Percentiles rank a stretch among this genome's conserved stretches.
phyloP scores from a whole-genome alignment of 441 rosid species.

The Corymbia citriodora region DNA sequence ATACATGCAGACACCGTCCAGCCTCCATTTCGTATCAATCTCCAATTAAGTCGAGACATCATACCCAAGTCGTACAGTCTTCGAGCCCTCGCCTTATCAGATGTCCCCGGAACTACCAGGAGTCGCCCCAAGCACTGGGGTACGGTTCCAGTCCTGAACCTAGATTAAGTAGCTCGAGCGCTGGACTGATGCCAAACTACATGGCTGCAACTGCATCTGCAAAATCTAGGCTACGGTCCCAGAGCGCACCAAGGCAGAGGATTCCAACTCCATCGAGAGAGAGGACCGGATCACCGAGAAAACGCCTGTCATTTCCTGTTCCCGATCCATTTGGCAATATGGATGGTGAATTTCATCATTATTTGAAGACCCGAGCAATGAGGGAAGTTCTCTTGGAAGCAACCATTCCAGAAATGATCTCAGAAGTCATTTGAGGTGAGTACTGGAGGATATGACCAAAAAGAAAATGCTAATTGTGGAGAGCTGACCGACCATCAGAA shows the following conservation, averaged over 20 bases:
- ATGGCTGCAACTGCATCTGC: slow-evolving; percentile 51
- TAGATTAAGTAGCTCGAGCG: slow-evolving; percentile 8
- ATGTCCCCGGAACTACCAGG: neutral
- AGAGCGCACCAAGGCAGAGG: neutral
- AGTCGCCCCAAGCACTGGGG: neutral
- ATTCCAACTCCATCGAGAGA: neutral
- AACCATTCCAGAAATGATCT: neutral
- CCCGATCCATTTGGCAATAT: neutral
- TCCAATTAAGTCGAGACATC: slow-evolving; percentile 3
- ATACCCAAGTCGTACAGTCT: neutral
- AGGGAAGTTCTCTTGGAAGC: neutral
- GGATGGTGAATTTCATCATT: neutral
- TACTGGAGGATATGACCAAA: neutral
- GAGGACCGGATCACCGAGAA: neutral
- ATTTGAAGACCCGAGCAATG: neutral
- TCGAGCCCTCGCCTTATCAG: slow-evolving; percentile 4
- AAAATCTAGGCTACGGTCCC: neutral
- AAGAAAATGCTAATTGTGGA: neutral
- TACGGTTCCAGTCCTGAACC: slow-evolving; percentile 2
- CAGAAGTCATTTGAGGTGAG: neutral
- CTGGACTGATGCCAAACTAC: slow-evolving; percentile 30
- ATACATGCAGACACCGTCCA: slow-evolving; percentile 25
- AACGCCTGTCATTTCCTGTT: neutral
- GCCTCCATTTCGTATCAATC: slow-evolving; percentile 1
- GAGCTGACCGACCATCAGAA: neutral